phyloP scores from a whole-genome alignment of 2,329 filamentous ascomycete species.

The Aspergillus carbonarius region DNA sequence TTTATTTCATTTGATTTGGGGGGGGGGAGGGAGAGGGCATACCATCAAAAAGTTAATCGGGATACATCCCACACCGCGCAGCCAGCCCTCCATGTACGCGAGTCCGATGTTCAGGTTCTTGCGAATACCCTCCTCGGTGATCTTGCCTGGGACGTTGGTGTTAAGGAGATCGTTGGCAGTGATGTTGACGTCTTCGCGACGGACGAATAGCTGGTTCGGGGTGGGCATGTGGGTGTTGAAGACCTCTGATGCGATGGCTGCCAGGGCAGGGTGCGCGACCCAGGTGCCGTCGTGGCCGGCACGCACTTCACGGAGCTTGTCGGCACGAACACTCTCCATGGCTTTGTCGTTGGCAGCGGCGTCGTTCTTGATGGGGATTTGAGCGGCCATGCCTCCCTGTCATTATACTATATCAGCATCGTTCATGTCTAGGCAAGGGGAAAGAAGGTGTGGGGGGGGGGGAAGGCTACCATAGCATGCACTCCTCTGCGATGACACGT shows the following conservation, averaged over 20 bases:
- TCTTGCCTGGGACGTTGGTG: constrained; percentile 91
- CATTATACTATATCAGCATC: neutral
- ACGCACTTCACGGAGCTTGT: constrained; percentile 93
- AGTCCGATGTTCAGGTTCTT: constrained; percentile 98
- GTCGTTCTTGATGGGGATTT: constrained; percentile 98
- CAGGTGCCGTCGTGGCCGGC: constrained; percentile 96
- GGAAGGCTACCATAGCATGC: constrained; percentile 74
- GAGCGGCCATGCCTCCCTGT: constrained; percentile 87
- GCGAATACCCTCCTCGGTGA: constrained; percentile 92
- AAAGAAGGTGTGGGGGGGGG: neutral
- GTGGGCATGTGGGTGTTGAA: constrained; percentile 99
- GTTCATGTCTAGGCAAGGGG: too few relatives aligned
- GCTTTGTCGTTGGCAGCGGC: constrained; percentile 85
- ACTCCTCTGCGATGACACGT: constrained; percentile 95
- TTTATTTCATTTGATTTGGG: neutral
- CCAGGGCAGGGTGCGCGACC: constrained; percentile 95
- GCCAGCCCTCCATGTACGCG: constrained; percentile 98
- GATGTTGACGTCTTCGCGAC: constrained; percentile 85
- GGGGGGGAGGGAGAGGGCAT: constrained; percentile 21
- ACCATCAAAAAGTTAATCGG: constrained; percentile 97
- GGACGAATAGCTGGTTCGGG: constrained; percentile 90
- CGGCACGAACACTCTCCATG: constrained; percentile 88
- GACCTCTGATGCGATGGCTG: constrained; percentile 80
- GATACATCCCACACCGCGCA: constrained; percentile 90
- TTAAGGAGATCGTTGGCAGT: constrained; percentile 89